A percentile compares a stretch with the other conserved stretches of the same genome.
These are phyloP conservation scores for Lavandula angustifolia DNA, from an alignment of 257 asterid genomes.

Conservation along the genomic window DNA sequence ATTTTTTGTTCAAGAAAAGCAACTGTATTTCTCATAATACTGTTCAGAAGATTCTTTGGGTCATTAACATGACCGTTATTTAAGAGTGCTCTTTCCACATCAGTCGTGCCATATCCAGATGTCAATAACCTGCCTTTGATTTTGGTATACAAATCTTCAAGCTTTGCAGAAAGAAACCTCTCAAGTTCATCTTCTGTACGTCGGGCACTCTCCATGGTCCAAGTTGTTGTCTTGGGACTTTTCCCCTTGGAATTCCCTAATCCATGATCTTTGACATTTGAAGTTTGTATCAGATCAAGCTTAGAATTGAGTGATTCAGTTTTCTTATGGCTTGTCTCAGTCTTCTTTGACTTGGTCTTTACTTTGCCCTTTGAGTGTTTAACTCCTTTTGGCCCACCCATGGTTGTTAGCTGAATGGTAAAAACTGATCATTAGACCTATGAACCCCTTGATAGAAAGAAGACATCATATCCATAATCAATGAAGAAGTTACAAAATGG, in stretches of 20 bases:
- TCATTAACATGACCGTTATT: conserved; percentile 19
- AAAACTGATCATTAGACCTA: not conserved
- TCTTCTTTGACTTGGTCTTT: conserved; percentile 22
- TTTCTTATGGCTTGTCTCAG: conserved; percentile 16
- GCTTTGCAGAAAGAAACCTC: conserved; percentile 15
- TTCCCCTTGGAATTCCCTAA: conserved; percentile 6
- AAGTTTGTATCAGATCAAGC: conserved; percentile 4
- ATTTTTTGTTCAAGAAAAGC: conserved; percentile 1
- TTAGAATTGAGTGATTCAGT: conserved; percentile 9
- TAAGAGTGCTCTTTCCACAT: conserved; percentile 28
- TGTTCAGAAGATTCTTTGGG: conserved; percentile 19
- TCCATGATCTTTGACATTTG: not conserved
- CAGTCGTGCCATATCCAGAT: conserved; percentile 21
- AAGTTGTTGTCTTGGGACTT: not conserved
- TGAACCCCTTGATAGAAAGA: not conserved
- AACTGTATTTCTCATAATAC: conserved; percentile 19
- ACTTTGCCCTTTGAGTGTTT: conserved; percentile 34
- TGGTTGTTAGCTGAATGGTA: conserved; percentile 19
- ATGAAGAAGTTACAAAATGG: not conserved
- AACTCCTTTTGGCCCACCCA: conserved; percentile 33
- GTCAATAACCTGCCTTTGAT: conserved; percentile 25
- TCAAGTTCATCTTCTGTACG: conserved; percentile 22
- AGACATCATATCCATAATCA: not conserved
- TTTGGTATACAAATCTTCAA: conserved; percentile 20
- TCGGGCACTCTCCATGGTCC: not conserved